Evolutionary conservation across 2,329 filamentous ascomycete genomes (phyloP).

Genomic region (Xylogone sp.): DNA sequence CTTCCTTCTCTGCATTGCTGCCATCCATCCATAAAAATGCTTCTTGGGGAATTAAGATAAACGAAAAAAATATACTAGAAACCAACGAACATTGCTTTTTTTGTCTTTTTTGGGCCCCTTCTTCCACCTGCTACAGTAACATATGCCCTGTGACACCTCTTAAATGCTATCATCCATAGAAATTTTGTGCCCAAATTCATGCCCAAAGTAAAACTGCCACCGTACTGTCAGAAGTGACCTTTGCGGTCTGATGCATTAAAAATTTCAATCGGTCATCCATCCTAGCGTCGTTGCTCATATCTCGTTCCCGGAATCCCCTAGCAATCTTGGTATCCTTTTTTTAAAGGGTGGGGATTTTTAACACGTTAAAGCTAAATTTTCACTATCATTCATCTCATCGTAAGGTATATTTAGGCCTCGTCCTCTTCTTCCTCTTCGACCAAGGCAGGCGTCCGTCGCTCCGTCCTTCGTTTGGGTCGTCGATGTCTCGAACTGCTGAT

Average conservation of each 20-base stretch:
- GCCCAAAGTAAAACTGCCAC: too few relatives aligned
- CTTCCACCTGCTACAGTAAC: not conserved
- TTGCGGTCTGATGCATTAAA: too few relatives aligned
- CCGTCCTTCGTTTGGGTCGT: slow-evolving; percentile 62
- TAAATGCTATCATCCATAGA: not conserved
- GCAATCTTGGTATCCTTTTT: too few relatives aligned
- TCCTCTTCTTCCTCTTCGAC: slow-evolving; percentile 66
- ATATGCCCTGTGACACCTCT: not conserved
- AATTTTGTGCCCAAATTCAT: not conserved
- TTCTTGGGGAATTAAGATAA: not conserved
- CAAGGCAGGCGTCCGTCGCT: slow-evolving; percentile 67
- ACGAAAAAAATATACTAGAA: not conserved
- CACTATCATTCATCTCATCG: too few relatives aligned
- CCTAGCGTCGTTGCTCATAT: too few relatives aligned
- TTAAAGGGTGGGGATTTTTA: too few relatives aligned
- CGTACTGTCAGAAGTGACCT: too few relatives aligned
- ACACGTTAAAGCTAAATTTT: too few relatives aligned
- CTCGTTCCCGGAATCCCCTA: too few relatives aligned
- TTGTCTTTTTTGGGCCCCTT: too few relatives aligned
- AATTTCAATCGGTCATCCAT: too few relatives aligned
- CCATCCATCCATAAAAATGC: not conserved
- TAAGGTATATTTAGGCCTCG: slow-evolving; percentile 4
- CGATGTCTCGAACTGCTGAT: slow-evolving; percentile 68
- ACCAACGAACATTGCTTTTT: too few relatives aligned
- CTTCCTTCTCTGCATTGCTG: not conserved